A percentile compares a stretch with the other conserved stretches of the same genome.
phyloP scores from a whole-genome alignment of 2,329 filamentous ascomycete species.

The Colletotrichum incanum region DNA sequence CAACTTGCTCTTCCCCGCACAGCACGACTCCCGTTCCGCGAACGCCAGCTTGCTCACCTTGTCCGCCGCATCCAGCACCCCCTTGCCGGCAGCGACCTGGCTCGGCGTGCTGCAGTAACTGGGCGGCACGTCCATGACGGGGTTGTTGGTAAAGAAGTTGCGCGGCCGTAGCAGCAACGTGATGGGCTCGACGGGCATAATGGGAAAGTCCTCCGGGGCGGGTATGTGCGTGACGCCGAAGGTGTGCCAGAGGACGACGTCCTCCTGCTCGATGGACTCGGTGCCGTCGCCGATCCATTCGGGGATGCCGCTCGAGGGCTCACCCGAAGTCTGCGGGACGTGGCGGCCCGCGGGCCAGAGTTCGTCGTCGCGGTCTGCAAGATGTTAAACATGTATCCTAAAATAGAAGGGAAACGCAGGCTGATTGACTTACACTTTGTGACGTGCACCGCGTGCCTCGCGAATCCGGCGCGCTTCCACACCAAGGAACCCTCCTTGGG shows the following conservation, averaged over 20 bases:
- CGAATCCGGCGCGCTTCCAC: slow-evolving; percentile 92
- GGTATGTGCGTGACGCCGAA: slow-evolving; percentile 95
- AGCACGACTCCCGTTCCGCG: slow-evolving; percentile 12
- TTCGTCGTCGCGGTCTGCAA: slow-evolving; percentile 81
- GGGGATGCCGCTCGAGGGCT: slow-evolving; percentile 80
- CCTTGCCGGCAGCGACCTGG: slow-evolving; percentile 67
- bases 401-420: too few relatives aligned
- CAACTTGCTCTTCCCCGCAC: slow-evolving; percentile 39
- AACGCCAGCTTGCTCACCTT: slow-evolving; percentile 61
- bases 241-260: slow-evolving; percentile 94
- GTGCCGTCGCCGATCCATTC: slow-evolving; percentile 83
- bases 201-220: slow-evolving; percentile 89
- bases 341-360: slow-evolving; percentile 90
- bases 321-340: slow-evolving; percentile 89
- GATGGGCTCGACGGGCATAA: slow-evolving; percentile 93
- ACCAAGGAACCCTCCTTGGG: slow-evolving; percentile 87
- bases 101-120: slow-evolving; percentile 82
- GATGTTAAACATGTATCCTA: too few relatives aligned
- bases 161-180: slow-evolving; percentile 83
- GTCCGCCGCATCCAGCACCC: slow-evolving; percentile 64
- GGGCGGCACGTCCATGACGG: slow-evolving; percentile 85
- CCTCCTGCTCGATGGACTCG: slow-evolving; percentile 81
- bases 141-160: slow-evolving; percentile 87
- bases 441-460: slow-evolving; percentile 88
- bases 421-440: slow-evolving; percentile 81